Base-by-base conservation (phyloP, 2,329 filamentous ascomycete genomes). In the Cryphonectria naterciae region DNA sequence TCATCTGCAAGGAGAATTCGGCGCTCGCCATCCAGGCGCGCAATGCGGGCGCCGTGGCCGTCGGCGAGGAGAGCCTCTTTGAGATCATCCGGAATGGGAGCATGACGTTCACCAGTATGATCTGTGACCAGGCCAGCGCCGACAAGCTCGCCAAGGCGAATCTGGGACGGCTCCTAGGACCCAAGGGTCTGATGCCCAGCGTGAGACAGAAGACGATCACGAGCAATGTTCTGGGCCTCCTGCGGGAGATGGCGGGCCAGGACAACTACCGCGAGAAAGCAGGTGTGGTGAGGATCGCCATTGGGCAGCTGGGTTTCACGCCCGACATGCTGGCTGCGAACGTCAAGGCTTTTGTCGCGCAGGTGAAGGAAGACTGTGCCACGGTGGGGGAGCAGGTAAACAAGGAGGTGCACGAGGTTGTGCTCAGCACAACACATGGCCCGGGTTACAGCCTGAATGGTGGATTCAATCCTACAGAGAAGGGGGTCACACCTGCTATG, bases 101-200 rank as follows among this genome's bases (percentile, higher is more conserved):
- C 54, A 92, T 98, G 74, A 88, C 93, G 37, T 99, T 98, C 79
- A 96, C 98, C 80, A 87, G 93, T 69, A 92, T 94, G 73, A 89
- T 99, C 76, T 97, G 94, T 82, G 95, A 98, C 81, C 86, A 87
- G 66, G 89, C 93, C 76, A 94, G 91, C 75, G 85, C 96, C 75
- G 86, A 88, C 67, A 94, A 92, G 70, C 84, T 99, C 77, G 92
- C 91, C 79, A 95, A 96, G 84, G 92, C 94, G 49, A 68, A 88
- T 0, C 81, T 99, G 74, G 95, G 92, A 74, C 88, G 91, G 74
- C 87, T 97, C 60, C 85, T 99, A 28, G 96, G 96, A 77, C 96
- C 97, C 62, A 91, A 89, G 81, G 95, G 95, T 2, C 82, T 99
- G 78, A 98, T 99, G 96, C 96, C 96, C 7, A 97, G 89, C 79